phyloP scores from a whole-genome alignment of 106 monocot species.

The Allium sativum region DNA sequence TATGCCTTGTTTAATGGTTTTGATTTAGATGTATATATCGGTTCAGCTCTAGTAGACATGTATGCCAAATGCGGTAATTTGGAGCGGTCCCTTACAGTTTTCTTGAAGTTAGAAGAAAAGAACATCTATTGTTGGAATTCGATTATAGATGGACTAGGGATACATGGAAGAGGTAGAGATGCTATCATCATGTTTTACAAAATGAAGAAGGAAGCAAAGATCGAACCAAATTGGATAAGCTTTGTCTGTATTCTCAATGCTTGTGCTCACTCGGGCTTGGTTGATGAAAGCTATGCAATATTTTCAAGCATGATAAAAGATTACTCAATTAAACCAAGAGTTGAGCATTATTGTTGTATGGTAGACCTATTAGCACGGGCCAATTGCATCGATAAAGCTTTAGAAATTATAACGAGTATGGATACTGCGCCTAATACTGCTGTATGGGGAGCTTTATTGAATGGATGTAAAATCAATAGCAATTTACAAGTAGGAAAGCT shows the following conservation, averaged over 20 bases:
- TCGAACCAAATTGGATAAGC: constrained; percentile 35
- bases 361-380: constrained; percentile 54
- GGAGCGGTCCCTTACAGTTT: constrained; percentile 38
- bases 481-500: constrained; percentile 23
- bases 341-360: constrained; percentile 60
- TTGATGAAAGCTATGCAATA: constrained; percentile 35
- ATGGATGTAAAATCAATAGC: constrained; percentile 40
- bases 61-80: constrained; percentile 63
- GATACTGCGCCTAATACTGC: constrained; percentile 24
- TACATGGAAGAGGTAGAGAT: constrained; percentile 34
- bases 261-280: constrained; percentile 46
- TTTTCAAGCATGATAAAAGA: constrained; percentile 31
- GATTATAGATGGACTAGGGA: constrained; percentile 41
- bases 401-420: constrained; percentile 26
- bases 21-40: constrained; percentile 34
- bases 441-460: constrained; percentile 38
- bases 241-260: constrained; percentile 53
- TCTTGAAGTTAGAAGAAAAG: constrained; percentile 40
- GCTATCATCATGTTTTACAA: constrained; percentile 32
- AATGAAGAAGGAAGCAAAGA: constrained; percentile 21
- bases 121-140: constrained; percentile 78
- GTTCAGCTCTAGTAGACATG: constrained; percentile 69
- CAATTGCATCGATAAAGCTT: constrained; percentile 35
- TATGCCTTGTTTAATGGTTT: constrained; percentile 14
- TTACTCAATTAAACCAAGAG: constrained; percentile 19